These are phyloP conservation scores for Phytophthora ohioensis DNA, from an alignment of 352 stramenopile species.

Conservation along the genomic window DNA sequence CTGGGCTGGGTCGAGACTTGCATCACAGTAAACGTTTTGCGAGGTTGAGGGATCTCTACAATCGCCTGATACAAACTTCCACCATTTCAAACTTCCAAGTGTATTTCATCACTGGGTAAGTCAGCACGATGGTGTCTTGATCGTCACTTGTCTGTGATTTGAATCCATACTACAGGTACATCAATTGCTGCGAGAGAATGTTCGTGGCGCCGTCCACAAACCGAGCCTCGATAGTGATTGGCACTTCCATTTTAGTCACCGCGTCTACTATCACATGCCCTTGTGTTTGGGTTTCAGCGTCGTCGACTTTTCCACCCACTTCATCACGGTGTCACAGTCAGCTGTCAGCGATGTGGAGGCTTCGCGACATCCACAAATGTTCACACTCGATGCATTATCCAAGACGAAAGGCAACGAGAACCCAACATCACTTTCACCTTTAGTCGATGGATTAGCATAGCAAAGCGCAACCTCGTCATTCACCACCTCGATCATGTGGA, in stretches of 20 bases:
- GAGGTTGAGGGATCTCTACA: background rate
- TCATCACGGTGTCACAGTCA: background rate
- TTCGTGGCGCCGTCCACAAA: slow-evolving; percentile 19
- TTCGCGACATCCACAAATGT: background rate
- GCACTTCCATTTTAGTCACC: background rate
- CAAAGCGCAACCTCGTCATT: background rate
- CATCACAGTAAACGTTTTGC: background rate
- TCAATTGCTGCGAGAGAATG: background rate
- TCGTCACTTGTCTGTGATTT: slow-evolving; percentile 8
- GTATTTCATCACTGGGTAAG: slow-evolving; percentile 1
- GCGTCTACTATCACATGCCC: slow-evolving; percentile 1
- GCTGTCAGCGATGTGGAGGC: background rate
- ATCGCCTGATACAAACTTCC: slow-evolving; percentile 8
- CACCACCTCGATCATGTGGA: slow-evolving; percentile 1
- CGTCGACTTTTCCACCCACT: background rate
- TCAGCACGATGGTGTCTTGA: background rate
- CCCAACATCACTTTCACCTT: background rate
- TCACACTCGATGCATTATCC: slow-evolving; percentile 12
- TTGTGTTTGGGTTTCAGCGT: background rate
- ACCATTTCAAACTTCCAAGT: slow-evolving; percentile 6
- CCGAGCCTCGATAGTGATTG: slow-evolving; percentile 13
- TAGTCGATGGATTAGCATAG: background rate
- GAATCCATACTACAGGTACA: slow-evolving; percentile 9
- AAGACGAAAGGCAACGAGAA: slow-evolving; percentile 11
- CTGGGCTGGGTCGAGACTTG: background rate